phyloP scores from a whole-genome alignment of 23 red algal genomes.

The Gracilaria caudata region DNA sequence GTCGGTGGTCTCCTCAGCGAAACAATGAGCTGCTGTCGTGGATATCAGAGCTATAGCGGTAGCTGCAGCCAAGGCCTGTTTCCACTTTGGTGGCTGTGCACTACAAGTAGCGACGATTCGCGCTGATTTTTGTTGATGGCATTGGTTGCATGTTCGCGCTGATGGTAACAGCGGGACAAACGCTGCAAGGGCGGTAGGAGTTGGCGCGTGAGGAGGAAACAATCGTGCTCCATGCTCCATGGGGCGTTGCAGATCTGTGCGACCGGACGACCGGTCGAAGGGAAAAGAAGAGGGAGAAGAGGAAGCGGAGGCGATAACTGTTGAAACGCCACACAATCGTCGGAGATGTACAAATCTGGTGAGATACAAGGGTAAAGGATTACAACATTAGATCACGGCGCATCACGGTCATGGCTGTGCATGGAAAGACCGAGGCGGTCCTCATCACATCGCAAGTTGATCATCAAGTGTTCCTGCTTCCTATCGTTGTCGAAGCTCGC shows the following conservation, averaged over 20 bases:
- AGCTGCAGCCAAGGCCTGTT: background rate
- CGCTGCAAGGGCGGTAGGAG: background rate
- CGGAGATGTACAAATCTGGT: too few relatives aligned
- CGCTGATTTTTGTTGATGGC: too few relatives aligned
- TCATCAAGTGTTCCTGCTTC: too few relatives aligned
- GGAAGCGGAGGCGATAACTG: background rate
- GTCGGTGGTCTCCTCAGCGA: slow-evolving; percentile 28
- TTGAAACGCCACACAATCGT: too few relatives aligned
- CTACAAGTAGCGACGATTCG: background rate
- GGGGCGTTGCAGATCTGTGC: background rate
- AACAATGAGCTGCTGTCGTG: background rate
- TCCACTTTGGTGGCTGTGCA: background rate
- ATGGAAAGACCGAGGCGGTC: too few relatives aligned
- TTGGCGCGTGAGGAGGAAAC: background rate
- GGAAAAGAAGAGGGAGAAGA: background rate
- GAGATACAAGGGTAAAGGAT: background rate
- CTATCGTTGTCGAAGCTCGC: too few relatives aligned
- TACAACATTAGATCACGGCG: background rate
- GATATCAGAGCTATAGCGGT: background rate
- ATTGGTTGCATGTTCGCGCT: too few relatives aligned
- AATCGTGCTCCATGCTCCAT: slow-evolving; percentile 10
- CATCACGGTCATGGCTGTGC: background rate
- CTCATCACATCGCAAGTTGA: too few relatives aligned
- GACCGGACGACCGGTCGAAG: background rate
- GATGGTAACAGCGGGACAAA: background rate